Evolutionary conservation across 2,329 filamentous ascomycete genomes (phyloP).

Genomic region (Davidsoniella virescens): DNA sequence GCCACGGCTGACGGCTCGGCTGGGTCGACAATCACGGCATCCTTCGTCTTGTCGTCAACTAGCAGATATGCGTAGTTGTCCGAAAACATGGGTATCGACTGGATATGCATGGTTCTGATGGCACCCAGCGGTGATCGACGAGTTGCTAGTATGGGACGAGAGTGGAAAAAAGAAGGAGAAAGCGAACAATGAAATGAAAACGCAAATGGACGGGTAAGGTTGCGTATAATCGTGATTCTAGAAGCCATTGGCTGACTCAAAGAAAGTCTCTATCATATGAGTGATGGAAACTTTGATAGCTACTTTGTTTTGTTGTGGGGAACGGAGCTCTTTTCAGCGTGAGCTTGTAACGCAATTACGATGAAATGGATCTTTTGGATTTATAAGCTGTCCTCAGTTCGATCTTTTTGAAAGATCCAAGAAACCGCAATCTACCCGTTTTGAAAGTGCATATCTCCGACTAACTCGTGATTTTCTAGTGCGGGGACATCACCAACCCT

Average conservation of each 20-base stretch:
- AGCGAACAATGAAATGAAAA: neutral
- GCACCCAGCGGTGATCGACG: neutral
- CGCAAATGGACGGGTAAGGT: neutral
- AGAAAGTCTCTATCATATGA: neutral
- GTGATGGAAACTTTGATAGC: too few relatives aligned
- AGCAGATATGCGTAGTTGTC: slow-evolving; percentile 82
- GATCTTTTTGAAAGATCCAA: too few relatives aligned
- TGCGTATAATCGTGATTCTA: neutral
- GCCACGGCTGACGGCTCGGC: slow-evolving; percentile 54
- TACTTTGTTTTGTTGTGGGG: too few relatives aligned
- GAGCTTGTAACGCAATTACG: too few relatives aligned
- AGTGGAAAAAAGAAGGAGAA: neutral
- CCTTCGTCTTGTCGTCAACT: slow-evolving; percentile 60
- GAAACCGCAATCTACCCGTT: too few relatives aligned
- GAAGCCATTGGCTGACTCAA: neutral
- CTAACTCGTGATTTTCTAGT: too few relatives aligned
- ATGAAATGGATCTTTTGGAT: too few relatives aligned
- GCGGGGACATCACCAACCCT: too few relatives aligned
- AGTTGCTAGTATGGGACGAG: neutral
- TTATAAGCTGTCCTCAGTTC: too few relatives aligned
- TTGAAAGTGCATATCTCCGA: too few relatives aligned
- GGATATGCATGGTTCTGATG: slow-evolving; percentile 57
- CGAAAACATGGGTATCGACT: slow-evolving; percentile 80
- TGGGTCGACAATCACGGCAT: slow-evolving; percentile 65
- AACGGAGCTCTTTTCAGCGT: too few relatives aligned